Percentiles rank a stretch among this genome's conserved stretches.
These are phyloP conservation scores for Triticum urartu DNA, from an alignment of 176 grass and related monocot genomes.

Conservation along the genomic window DNA sequence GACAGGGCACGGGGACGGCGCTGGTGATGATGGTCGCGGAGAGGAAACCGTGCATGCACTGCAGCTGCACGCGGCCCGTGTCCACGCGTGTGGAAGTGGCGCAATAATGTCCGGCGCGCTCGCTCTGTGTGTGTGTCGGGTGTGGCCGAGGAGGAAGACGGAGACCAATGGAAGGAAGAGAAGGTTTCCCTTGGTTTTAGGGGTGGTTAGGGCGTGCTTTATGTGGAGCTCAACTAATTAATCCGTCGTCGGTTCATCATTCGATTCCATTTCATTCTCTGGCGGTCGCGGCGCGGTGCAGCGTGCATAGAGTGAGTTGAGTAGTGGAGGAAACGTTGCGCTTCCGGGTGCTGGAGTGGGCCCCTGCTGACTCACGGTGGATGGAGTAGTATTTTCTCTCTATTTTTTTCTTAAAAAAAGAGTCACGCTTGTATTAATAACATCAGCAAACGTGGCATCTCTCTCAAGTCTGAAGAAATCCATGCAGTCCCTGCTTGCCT, in stretches of 20 bases:
- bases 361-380: background rate
- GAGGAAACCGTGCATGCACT: background rate
- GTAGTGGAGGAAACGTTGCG: conserved; percentile 34
- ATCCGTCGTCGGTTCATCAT: conserved; percentile 1
- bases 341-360: background rate
- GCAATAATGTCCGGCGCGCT: conserved; percentile 28
- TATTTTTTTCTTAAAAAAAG: too few species aligned
- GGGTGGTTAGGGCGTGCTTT: conserved; percentile 24
- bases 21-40: background rate
- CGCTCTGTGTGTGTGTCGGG: background rate
- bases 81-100: conserved; percentile 17
- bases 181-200: too few species aligned
- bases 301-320: too few species aligned
- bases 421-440: too few species aligned
- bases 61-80: too few species aligned
- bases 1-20: background rate
- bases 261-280: background rate
- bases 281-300: background rate
- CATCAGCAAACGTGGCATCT: too few species aligned
- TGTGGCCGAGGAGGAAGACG: background rate
- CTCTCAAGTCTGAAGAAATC: too few species aligned
- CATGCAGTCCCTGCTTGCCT: conserved; percentile 12
- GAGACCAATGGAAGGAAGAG: background rate
- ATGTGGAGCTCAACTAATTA: conserved; percentile 6
- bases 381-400: background rate